phyloP scores from a whole-genome alignment of 192 early-diverging fungal genomes.

The Spinellus fusiger region DNA sequence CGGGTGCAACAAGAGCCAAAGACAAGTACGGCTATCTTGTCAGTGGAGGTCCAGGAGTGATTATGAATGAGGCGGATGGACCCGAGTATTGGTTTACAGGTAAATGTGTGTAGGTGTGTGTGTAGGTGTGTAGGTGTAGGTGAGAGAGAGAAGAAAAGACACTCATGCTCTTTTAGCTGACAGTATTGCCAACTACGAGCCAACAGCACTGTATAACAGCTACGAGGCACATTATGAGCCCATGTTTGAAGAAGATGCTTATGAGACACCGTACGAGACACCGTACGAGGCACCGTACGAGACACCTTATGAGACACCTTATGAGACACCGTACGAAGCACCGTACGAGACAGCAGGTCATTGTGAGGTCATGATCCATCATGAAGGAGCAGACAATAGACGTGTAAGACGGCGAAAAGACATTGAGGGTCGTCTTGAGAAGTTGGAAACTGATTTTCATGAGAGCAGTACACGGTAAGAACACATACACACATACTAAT shows the following conservation, averaged over 20 bases:
- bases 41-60: not conserved
- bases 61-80: not conserved
- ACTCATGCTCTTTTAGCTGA: not conserved
- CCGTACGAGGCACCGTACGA: not conserved
- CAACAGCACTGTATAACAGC: no score
- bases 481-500: not conserved
- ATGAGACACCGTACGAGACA: not conserved
- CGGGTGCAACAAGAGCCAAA: not conserved
- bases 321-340: not conserved
- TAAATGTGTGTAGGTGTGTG: not conserved
- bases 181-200: not conserved
- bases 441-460: constrained; percentile 53
- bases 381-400: constrained; percentile 32
- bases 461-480: constrained; percentile 56
- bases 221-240: not conserved
- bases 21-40: not conserved
- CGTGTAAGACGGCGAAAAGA: constrained; percentile 52
- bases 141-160: not conserved
- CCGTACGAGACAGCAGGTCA: not conserved
- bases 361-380: not conserved
- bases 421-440: constrained; percentile 47
- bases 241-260: not conserved
- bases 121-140: not conserved
- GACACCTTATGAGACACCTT: not conserved
- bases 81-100: not conserved